A percentile compares a stretch with the other conserved stretches of the same genome.
phyloP scores from a whole-genome alignment of 1,284 basidiomycete species.

The Cutaneotrichosporon cavernicola region DNA sequence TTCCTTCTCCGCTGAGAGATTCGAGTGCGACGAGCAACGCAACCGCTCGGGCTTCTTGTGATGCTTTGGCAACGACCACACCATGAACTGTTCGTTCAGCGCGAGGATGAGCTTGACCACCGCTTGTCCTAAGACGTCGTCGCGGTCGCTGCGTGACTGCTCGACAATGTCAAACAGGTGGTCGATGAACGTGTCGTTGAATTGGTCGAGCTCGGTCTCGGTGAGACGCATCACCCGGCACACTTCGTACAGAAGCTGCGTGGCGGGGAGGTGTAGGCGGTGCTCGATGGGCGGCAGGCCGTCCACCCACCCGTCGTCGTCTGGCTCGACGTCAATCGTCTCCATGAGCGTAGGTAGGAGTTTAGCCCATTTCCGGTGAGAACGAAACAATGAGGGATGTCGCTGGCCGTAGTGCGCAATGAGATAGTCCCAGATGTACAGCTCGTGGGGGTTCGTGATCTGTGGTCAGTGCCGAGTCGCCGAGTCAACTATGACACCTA shows the following conservation, averaged over 20 bases:
- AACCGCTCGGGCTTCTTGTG: conserved; percentile 22
- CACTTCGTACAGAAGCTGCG: conserved; percentile 81
- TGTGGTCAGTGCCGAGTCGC: conserved; percentile 41
- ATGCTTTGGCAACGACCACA: conserved; percentile 57
- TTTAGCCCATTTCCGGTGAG: conserved; percentile 74
- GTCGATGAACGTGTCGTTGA: conserved; percentile 81
- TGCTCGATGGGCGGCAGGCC: conserved; percentile 68
- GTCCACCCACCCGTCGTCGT: conserved; percentile 46
- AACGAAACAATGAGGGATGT: conserved; percentile 68
- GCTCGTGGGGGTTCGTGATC: conserved; percentile 83
- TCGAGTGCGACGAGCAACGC: background rate
- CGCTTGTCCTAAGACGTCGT: conserved; percentile 90
- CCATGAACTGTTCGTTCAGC: conserved; percentile 98
- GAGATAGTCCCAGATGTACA: conserved; percentile 76
- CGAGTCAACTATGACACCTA: conserved; percentile 50
- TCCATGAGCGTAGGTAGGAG: conserved; percentile 75
- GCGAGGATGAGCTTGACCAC: conserved; percentile 91
- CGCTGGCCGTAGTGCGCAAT: conserved; percentile 73
- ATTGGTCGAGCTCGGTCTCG: conserved; percentile 66
- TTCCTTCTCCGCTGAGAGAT: conserved; percentile 3
- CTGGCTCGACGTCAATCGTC: conserved; percentile 34
- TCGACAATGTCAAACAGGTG: conserved; percentile 92
- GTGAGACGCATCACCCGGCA: conserved; percentile 82
- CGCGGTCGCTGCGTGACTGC: conserved; percentile 78
- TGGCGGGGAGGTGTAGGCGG: conserved; percentile 68